A percentile compares a stretch with the other conserved stretches of the same genome.
Conservation (phyloP, 1,284 basidiomycete species). For the Neolentinus lepideus region DNA sequence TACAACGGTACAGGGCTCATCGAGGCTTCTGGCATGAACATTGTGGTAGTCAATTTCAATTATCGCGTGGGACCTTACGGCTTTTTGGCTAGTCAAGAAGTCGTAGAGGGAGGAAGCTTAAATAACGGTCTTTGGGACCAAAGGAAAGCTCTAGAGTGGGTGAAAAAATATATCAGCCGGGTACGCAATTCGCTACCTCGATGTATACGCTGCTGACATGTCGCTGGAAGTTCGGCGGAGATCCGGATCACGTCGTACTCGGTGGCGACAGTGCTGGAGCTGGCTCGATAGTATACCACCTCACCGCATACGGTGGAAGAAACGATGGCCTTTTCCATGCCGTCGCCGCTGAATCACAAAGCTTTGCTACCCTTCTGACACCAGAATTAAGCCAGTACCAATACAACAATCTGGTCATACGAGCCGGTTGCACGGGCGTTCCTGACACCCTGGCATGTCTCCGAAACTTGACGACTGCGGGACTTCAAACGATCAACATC, state of each 20-base stretch:
- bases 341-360: not conserved
- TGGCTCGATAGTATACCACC: not conserved
- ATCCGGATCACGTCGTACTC: not conserved
- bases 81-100: constrained; percentile 4
- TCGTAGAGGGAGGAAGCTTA: not conserved
- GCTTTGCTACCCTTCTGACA: not conserved
- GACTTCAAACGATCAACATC: not conserved
- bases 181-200: not conserved
- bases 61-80: constrained; percentile 8
- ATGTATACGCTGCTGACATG: not conserved
- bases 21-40: not conserved
- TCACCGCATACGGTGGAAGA: not conserved
- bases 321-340: not conserved
- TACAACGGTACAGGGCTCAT: not conserved
- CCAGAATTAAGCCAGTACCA: not conserved
- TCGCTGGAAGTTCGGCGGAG: not conserved
- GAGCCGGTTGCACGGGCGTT: not conserved
- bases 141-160: constrained; percentile 7
- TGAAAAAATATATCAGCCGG: constrained; percentile 6
- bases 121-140: constrained; percentile 10
- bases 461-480: not conserved
- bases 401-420: not conserved
- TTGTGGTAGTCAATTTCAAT: constrained; percentile 5
- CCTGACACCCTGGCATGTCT: not conserved
- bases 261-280: not conserved